phyloP scores from a whole-genome alignment of 148 eudicot genomes.

The Silene latifolia region DNA sequence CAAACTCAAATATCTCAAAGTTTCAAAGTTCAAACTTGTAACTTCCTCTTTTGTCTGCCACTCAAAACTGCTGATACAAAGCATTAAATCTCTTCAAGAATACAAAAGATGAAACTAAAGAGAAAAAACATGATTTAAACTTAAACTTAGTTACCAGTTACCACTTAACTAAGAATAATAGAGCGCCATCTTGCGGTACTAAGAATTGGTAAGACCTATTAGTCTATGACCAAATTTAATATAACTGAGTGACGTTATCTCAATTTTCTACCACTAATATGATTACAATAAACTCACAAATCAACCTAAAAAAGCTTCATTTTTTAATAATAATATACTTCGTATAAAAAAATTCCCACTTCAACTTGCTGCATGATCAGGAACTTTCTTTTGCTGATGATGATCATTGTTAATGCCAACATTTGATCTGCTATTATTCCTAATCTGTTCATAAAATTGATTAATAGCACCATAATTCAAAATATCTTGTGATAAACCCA shows the following conservation, averaged over 20 bases:
- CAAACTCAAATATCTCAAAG: neutral
- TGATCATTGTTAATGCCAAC: slow-evolving; percentile 13
- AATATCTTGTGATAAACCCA: slow-evolving; percentile 25
- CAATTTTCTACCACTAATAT: no score
- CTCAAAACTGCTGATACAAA: neutral
- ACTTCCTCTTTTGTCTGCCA: slow-evolving; percentile 19
- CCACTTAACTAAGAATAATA: no score
- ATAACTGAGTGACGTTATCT: no score
- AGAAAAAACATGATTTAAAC: slow-evolving; percentile 3
- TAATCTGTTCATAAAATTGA: slow-evolving; percentile 29
- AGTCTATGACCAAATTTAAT: no score
- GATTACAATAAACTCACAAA: slow-evolving; percentile 13
- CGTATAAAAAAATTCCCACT: no score
- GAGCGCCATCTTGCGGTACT: no score
- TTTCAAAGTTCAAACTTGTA: slow-evolving; percentile 11
- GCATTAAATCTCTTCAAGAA: neutral
- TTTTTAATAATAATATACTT: no score
- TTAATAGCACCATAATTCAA: slow-evolving; percentile 32
- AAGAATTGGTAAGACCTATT: no score
- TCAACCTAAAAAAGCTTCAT: no score
- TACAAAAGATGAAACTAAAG: neutral
- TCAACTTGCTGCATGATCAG: slow-evolving; percentile 19
- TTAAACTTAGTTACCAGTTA: neutral
- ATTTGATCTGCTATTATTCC: slow-evolving; percentile 9
- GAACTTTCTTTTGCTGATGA: slow-evolving; percentile 14